These are phyloP conservation scores for Aegilops speltoides DNA, from an alignment of 176 grass and related monocot species.

Conservation along the genomic window DNA sequence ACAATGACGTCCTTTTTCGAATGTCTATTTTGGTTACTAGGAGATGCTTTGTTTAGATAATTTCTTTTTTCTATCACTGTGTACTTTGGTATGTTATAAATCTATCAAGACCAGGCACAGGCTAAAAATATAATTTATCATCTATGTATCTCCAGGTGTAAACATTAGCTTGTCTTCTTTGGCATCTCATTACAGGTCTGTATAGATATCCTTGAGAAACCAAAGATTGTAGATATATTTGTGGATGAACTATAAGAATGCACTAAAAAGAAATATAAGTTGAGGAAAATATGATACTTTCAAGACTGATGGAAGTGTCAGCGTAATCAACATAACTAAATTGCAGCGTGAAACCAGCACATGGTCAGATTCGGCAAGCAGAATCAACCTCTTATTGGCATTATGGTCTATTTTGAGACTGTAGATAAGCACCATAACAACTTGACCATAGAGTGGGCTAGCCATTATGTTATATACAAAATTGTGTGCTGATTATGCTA, in stretches of 20 bases:
- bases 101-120: background rate
- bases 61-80: background rate
- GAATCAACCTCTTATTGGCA: background rate
- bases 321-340: background rate
- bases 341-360: background rate
- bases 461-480: background rate
- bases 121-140: background rate
- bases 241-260: background rate
- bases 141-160: conserved; percentile 1
- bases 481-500: background rate
- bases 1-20: background rate
- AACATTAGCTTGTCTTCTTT: background rate
- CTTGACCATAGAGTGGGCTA: conserved; percentile 4
- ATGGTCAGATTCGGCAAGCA: conserved; percentile 4
- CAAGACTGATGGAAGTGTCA: background rate
- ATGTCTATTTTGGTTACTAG: background rate
- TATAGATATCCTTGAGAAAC: background rate
- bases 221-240: background rate
- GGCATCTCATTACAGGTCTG: background rate
- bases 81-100: conserved; percentile 13
- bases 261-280: conserved; percentile 2
- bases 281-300: background rate
- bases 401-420: background rate
- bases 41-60: background rate
- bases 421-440: background rate